A percentile compares a stretch with the other conserved stretches of the same genome.
phyloP scores from a whole-genome alignment of 2,329 filamentous ascomycete genomes.

The Fusarium tupiense region DNA sequence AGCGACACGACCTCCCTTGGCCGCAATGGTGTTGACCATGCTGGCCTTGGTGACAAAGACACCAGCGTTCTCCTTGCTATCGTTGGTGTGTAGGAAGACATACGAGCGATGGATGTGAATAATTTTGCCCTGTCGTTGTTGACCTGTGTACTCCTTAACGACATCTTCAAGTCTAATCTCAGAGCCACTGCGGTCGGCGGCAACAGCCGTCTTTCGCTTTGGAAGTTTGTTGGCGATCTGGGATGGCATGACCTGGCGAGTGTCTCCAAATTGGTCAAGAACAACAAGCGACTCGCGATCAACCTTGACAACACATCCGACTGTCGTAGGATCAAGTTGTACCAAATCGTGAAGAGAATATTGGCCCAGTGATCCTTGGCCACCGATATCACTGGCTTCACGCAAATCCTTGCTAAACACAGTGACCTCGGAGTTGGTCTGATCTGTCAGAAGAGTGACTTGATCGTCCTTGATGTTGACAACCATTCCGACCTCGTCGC shows the following conservation, averaged over 20 bases:
- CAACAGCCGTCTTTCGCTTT: slow-evolving; percentile 83
- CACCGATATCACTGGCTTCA: slow-evolving; percentile 91
- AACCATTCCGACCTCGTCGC: slow-evolving; percentile 96
- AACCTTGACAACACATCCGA: slow-evolving; percentile 93
- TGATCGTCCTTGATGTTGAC: slow-evolving; percentile 92
- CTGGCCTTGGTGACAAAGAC: slow-evolving; percentile 88
- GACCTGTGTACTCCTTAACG: slow-evolving; percentile 88
- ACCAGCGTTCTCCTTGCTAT: slow-evolving; percentile 85
- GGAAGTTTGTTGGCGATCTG: slow-evolving; percentile 92
- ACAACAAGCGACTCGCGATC: slow-evolving; percentile 92
- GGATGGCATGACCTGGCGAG: slow-evolving; percentile 84
- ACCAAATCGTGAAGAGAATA: slow-evolving; percentile 94
- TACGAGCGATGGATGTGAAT: slow-evolving; percentile 94
- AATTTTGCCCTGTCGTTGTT: slow-evolving; percentile 87
- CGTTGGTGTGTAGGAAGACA: slow-evolving; percentile 87
- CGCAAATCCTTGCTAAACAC: slow-evolving; percentile 98
- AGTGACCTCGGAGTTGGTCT: slow-evolving; percentile 91
- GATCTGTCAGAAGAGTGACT: slow-evolving; percentile 92
- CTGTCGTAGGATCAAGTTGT: slow-evolving; percentile 90
- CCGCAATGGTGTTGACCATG: slow-evolving; percentile 90
- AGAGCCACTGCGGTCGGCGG: slow-evolving; percentile 90
- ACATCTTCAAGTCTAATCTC: slow-evolving; percentile 93
- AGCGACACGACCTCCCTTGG: slow-evolving; percentile 84
- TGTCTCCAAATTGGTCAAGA: slow-evolving; percentile 88
- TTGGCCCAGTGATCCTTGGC: slow-evolving; percentile 84